Base-by-base conservation (phyloP, 352 stramenopile species). In the Globisporangium cystogenes region DNA sequence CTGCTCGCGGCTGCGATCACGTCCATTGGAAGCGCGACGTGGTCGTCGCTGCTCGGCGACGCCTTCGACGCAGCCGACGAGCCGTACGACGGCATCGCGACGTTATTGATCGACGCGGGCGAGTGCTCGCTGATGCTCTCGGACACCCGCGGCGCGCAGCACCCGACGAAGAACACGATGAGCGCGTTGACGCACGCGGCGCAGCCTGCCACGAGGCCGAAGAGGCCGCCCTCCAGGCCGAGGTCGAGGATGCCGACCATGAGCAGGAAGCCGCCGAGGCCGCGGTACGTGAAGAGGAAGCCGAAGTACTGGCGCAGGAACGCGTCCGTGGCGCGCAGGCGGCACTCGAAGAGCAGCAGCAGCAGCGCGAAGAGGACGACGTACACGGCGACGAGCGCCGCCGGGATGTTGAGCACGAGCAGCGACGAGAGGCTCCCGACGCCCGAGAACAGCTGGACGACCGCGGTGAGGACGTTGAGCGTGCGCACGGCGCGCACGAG, bases 241-340 rank as follows among this genome's bases (percentile, higher is more conserved):
- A 86, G 60, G 21, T 83, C 72, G n/a, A 86, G 60, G 49, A 86
- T 55, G 10, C 75, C 75, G 41, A 86, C 67, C 59, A 86, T 82
- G 44, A 86, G 52, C 24, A 86, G 62, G 37, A 72, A 83, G 7
- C 51, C 71, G 3, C 72, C 61, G 53, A 80, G 74, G 1, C 75
- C 75, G 15, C 67, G 62, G 57, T 77, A 82, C 37, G 70, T 73
- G 55, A 73, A 86, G 16, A 86, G 55, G 55, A 86, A 86, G 26
- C 72, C 75, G 48, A 83, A 86, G 59, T 86, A 83, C 16, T 64
- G 56, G 27, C 67, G 75, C 33, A 86, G 60, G 37, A 71, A 60
- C 36, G 60, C 64, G 45, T 86, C 69, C 23, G 72, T 82, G 35
- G 59, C 44, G 7, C 41, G 60, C 26, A 86, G 65, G 50, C 70